Base-by-base conservation (phyloP, 148 eudicot species). In the Tetragonia tetragonoides region DNA sequence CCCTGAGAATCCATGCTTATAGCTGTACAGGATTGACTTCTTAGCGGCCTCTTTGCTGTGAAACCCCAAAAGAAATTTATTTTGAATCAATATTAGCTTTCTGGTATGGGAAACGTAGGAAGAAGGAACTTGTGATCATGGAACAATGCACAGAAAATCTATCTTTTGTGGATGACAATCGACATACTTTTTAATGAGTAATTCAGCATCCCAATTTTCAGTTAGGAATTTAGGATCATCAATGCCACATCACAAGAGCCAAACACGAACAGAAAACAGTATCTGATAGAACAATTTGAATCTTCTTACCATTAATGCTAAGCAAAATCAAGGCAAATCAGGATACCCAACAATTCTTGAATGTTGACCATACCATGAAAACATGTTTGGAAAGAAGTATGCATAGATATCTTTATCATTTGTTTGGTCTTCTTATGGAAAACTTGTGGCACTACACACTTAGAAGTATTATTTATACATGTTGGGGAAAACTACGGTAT, bases 1-100 rank as follows among this genome's bases (percentile, higher is more conserved):
- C 41, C 90, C 90, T 34, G 90, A 87, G 71, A 87, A 86, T 5
- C 90, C 88, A 81, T 88, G 90, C 79, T 76, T 88, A 75, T 88
- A 88, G 82, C 87, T 86, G 81, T 88, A 88, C 81, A 86, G 47
- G 38, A 84, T 82, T 69, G 90, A 86, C 65, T 76, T 77, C 68
- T 49, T 6, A 23, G 87, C 88, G 10, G 85, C 82, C 75, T 88
- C 86, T 78, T 80, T 83, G 82, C 90, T 88, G 69, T 20, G 59
- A 59, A 73, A 17, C 46, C 74, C 65, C 57, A 81, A 60, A 77
- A 23, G 23, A 11, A 62, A 46, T 15, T 5, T n/a, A 44, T 61
- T 14, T 56, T n/a, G 21, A 18, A 62, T 40, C 54, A 74, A 38
- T 56, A 5, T 5, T 41, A 40, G 40, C 71, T 68, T 68, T 39